phyloP scores from a whole-genome alignment of 2,329 filamentous ascomycete species.

The Ophiostoma ips region DNA sequence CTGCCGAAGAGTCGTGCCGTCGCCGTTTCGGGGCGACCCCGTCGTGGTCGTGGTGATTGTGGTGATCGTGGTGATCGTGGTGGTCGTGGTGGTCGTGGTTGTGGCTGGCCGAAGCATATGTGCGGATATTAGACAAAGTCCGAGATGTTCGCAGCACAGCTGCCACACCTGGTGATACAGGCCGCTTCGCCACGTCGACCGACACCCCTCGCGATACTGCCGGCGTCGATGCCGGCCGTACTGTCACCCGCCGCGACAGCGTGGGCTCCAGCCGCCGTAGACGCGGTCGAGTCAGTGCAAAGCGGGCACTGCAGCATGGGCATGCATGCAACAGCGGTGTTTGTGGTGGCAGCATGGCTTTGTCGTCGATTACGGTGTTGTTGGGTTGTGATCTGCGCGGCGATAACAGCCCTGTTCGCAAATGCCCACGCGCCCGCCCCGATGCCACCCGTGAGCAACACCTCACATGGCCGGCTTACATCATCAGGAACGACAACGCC shows the following conservation, averaged over 20 bases:
- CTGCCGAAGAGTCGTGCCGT: not conserved
- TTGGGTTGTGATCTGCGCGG: not conserved
- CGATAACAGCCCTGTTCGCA: too few relatives aligned
- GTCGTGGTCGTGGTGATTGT: not conserved
- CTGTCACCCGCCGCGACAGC: not conserved
- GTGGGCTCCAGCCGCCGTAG: not conserved
- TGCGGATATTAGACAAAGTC: not conserved
- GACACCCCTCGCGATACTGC: not conserved
- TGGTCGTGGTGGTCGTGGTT: not conserved
- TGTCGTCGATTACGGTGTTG: too few relatives aligned
- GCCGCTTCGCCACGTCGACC: too few relatives aligned
- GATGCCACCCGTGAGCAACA: too few relatives aligned
- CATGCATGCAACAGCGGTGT: not conserved
- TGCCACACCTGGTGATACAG: not conserved
- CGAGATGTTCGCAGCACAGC: not conserved
- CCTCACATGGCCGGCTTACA: too few relatives aligned
- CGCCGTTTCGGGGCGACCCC: not conserved
- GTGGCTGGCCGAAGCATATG: slow-evolving; percentile 7
- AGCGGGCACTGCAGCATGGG: not conserved
- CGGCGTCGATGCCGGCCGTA: not conserved
- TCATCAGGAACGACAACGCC: too few relatives aligned
- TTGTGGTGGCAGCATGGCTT: not conserved
- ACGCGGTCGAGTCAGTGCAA: not conserved
- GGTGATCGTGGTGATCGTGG: not conserved
- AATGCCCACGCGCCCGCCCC: too few relatives aligned